phyloP scores from a whole-genome alignment of 768 basidiomycete species.

The Peribolospora kevripleyi region DNA sequence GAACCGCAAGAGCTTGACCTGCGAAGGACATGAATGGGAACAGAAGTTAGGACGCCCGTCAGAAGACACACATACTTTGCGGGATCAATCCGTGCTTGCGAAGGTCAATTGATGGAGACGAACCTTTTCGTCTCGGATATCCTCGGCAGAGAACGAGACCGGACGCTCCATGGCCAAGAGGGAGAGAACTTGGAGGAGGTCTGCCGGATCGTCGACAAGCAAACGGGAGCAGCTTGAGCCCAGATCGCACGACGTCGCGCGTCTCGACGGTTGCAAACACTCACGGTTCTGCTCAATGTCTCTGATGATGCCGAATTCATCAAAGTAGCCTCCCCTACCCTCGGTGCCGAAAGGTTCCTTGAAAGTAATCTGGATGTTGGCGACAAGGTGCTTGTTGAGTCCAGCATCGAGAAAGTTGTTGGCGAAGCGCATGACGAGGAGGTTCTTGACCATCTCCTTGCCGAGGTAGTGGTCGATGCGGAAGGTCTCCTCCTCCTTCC shows the following conservation, averaged over 20 bases:
- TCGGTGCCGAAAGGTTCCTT: slow-evolving; percentile 99
- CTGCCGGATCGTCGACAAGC: slow-evolving; percentile 23
- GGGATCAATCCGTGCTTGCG: not conserved
- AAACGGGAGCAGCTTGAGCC: slow-evolving; percentile 6
- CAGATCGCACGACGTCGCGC: not conserved
- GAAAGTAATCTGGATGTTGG: slow-evolving; percentile 96
- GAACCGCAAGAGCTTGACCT: slow-evolving; percentile 88
- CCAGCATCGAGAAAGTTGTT: slow-evolving; percentile 67
- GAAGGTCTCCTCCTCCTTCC: slow-evolving; percentile 94
- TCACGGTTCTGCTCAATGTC: slow-evolving; percentile 93
- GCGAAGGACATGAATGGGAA: not conserved
- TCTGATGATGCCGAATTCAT: slow-evolving; percentile 97
- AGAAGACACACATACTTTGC: not conserved
- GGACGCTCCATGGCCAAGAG: slow-evolving; percentile 95
- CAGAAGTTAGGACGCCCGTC: not conserved
- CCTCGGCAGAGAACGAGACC: slow-evolving; percentile 87
- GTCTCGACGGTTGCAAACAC: slow-evolving; percentile 19
- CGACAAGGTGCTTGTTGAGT: slow-evolving; percentile 91
- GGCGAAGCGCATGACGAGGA: slow-evolving; percentile 84
- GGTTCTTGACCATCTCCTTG: slow-evolving; percentile 99
- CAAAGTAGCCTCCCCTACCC: slow-evolving; percentile 99
- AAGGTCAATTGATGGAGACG: slow-evolving; percentile 1
- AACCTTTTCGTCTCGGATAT: slow-evolving; percentile 96
- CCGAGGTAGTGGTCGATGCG: slow-evolving; percentile 98
- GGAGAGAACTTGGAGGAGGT: slow-evolving; percentile 80